A percentile compares a stretch with the other conserved stretches of the same genome.
Conservation (phyloP, 208 protist genomes). For the Zelonia costaricensis region DNA sequence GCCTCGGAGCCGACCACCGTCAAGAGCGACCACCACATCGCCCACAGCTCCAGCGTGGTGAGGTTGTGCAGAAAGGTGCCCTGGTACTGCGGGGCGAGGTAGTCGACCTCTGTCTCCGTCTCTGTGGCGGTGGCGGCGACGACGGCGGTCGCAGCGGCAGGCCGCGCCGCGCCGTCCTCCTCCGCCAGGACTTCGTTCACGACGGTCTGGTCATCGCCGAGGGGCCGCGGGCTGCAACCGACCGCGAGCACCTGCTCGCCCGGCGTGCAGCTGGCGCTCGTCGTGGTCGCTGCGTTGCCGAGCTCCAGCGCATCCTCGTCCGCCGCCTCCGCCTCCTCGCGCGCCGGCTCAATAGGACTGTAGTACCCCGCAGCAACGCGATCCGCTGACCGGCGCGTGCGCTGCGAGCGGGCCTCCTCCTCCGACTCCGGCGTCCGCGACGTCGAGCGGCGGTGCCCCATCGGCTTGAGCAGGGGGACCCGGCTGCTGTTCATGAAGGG, state of each 20-base stretch:
- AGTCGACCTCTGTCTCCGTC: conserved; percentile 43
- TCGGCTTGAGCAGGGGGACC: not conserved
- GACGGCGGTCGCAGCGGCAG: not conserved
- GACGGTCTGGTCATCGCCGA: not conserved
- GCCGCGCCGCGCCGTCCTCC: not conserved
- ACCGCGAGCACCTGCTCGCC: not conserved
- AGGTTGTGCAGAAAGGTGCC: conserved; percentile 46
- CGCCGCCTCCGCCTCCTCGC: not conserved
- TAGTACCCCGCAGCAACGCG: too few species aligned
- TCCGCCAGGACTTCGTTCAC: not conserved
- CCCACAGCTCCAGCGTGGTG: conserved; percentile 41
- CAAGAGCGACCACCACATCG: conserved; percentile 50
- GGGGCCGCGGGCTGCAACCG: not conserved
- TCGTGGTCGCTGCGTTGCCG: not conserved
- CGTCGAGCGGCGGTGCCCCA: not conserved
- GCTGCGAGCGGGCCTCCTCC: not conserved
- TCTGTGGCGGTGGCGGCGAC: not conserved
- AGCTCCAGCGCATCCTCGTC: not conserved
- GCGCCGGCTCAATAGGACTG: too few species aligned
- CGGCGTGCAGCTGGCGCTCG: not conserved
- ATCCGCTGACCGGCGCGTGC: too few species aligned
- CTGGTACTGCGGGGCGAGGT: conserved; percentile 63
- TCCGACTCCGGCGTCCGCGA: not conserved
- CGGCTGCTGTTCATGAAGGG: conserved; percentile 31
- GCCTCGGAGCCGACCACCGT: conserved; percentile 38